These are phyloP conservation scores for Neofusicoccum laricinum DNA, from an alignment of 2,329 filamentous ascomycete species.

Conservation along the genomic window DNA sequence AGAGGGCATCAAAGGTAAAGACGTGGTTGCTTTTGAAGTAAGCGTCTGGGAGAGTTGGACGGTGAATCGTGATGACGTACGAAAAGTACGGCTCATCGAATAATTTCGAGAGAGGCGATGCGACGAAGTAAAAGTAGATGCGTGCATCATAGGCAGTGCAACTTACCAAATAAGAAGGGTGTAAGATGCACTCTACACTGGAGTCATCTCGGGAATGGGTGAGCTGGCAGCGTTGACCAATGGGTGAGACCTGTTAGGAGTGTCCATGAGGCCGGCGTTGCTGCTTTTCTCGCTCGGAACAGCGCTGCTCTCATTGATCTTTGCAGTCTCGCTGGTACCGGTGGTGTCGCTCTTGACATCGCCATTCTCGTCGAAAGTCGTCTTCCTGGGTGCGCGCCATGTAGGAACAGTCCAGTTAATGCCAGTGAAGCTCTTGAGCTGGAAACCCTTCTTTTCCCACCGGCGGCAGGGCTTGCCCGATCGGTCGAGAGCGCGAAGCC, in stretches of 20 bases:
- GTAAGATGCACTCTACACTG: neutral
- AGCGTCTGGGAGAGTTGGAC: neutral
- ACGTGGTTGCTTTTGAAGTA: neutral
- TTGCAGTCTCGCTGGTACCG: constrained; percentile 56
- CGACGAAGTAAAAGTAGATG: neutral
- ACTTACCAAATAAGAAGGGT: neutral
- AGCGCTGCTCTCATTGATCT: constrained; percentile 57
- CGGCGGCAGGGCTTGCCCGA: constrained; percentile 88
- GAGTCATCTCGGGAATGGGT: constrained; percentile 12
- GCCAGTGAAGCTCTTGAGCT: constrained; percentile 89
- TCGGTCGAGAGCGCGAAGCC: constrained; percentile 88
- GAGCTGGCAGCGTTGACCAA: constrained; percentile 4
- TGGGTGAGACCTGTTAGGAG: constrained; percentile 20
- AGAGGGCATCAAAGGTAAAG: neutral
- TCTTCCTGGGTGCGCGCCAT: constrained; percentile 73
- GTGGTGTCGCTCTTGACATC: constrained; percentile 58
- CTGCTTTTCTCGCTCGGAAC: constrained; percentile 61
- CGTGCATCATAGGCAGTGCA: too few species aligned
- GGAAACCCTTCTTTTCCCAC: constrained; percentile 81
- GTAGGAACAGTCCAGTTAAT: constrained; percentile 76
- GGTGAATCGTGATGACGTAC: neutral
- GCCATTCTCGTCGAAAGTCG: constrained; percentile 52
- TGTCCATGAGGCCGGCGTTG: constrained; percentile 45
- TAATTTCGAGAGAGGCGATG: neutral
- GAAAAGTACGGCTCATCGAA: neutral